Evolutionary conservation across 768 basidiomycete species (phyloP).

Genomic region (Russula olivacea): DNA sequence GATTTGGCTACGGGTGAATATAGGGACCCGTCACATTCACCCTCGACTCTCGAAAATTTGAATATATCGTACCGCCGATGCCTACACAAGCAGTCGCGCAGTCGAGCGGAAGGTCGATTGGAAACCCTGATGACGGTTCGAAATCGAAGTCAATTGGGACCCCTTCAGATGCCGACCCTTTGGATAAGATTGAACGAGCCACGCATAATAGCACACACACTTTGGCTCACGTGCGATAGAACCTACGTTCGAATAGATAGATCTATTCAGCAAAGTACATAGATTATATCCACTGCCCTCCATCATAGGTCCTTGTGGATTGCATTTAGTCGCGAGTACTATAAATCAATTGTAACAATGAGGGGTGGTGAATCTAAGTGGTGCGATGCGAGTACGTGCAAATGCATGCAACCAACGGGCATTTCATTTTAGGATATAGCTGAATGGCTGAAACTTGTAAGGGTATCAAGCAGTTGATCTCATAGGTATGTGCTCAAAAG

Average conservation of each 20-base stretch:
- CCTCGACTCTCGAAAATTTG: slow-evolving; percentile 74
- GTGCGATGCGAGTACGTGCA: background rate
- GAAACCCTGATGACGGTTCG: background rate
- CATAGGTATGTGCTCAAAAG: slow-evolving; percentile 67
- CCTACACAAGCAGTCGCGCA: background rate
- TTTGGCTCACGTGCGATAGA: background rate
- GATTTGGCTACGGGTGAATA: slow-evolving; percentile 7
- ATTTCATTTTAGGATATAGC: background rate
- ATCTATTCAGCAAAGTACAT: background rate
- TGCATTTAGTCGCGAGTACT: background rate
- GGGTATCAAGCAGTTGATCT: slow-evolving; percentile 10
- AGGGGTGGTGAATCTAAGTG: background rate
- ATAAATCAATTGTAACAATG: background rate
- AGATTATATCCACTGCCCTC: background rate
- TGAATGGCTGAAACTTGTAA: background rate
- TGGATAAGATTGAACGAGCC: background rate
- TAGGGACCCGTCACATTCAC: slow-evolving; percentile 85
- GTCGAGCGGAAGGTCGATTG: background rate
- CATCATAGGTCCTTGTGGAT: too few relatives aligned
- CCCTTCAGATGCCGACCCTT: background rate
- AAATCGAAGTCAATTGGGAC: background rate
- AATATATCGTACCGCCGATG: slow-evolving; percentile 41
- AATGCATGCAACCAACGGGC: background rate
- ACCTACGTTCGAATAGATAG: background rate
- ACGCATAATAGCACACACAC: too few relatives aligned